phyloP scores from a whole-genome alignment of 1,284 basidiomycete genomes.

The Ganoderma lucidum region DNA sequence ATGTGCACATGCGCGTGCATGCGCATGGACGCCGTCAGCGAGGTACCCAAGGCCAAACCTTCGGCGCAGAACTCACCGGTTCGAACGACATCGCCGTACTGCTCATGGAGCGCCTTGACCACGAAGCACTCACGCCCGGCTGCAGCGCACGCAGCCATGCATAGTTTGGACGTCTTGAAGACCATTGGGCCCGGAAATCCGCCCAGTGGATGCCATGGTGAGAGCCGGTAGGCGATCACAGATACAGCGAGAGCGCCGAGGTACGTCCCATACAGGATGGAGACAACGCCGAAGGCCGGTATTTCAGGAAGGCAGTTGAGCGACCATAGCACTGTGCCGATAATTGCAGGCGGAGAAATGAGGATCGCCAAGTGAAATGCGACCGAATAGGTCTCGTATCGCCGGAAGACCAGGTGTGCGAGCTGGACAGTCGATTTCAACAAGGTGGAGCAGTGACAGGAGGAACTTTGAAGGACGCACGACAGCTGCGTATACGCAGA shows the following conservation, averaged over 20 bases:
- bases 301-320: neutral
- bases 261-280: slow-evolving; percentile 16
- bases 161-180: slow-evolving; percentile 31
- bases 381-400: slow-evolving; percentile 28
- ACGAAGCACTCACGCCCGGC: slow-evolving; percentile 2
- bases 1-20: neutral
- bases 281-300: neutral
- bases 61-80: slow-evolving; percentile 7
- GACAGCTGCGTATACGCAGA: neutral
- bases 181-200: slow-evolving; percentile 41
- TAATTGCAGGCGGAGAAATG: slow-evolving; percentile 19
- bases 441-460: neutral
- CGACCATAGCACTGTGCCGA: neutral
- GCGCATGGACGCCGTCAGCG: neutral
- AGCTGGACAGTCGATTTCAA: slow-evolving; percentile 13
- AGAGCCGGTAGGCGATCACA: slow-evolving; percentile 37
- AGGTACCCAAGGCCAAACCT: neutral
- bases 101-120: slow-evolving; percentile 13
- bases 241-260: slow-evolving; percentile 20
- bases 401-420: slow-evolving; percentile 32
- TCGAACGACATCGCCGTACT: slow-evolving; percentile 17
- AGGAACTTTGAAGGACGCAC: neutral
- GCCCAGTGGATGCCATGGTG: slow-evolving; percentile 42
- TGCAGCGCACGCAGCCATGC: slow-evolving; percentile 28
- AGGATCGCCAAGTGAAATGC: slow-evolving; percentile 24